Base-by-base conservation (phyloP, 2,329 filamentous ascomycete genomes). In the Fusarium ambrosium region DNA sequence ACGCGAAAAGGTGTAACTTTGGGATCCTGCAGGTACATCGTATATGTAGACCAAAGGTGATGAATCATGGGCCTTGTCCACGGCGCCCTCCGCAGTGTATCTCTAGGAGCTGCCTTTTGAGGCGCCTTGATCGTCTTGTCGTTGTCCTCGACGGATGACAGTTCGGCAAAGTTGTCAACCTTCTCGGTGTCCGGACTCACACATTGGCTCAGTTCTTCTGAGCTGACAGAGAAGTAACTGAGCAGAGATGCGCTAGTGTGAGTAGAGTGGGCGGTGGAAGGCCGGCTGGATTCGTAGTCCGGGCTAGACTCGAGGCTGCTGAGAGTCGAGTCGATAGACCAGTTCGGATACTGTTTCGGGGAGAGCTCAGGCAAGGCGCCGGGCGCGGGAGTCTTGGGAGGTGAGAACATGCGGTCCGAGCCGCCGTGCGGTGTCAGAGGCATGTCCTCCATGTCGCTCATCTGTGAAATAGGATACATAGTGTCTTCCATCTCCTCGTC, bases 1-100 rank as follows among this genome's bases (percentile, higher is more conserved):
- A 92, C 86, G 62, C 89, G 87, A 71, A 93, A 90, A 0, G 91
- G 91, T 1, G 91, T 93, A 4, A 92, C 90, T 59, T 89, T 90
- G 55, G 91, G 91, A 75, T 93, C 91, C 79, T 92, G 89, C 45
- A 93, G 83, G 76, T 93, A 93, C 62, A 91, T 83, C 68, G 89
- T 83, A 78, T 92, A 93, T 1, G 89, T 92, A 6, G 89, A 86
- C 91, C 91, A 93, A 11, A 93, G 82, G 76, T 93, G 91, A 14
- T 88, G 84, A 81, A 86, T 90, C 90, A 93, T 92, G 20, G 89
- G 87, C 70, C 88, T 89, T 6, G 90, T 92, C 91, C 91, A 93
- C 0, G 86, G 87, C 1, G 89, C 88, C 79, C 88, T 90, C 68
- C 88, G 84, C 37, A 82, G 77, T 65, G 83, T 84, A 27, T 75